Evolutionary conservation across 805 yeast species (phyloP).

Genomic region (Saturnispora diversa): DNA sequence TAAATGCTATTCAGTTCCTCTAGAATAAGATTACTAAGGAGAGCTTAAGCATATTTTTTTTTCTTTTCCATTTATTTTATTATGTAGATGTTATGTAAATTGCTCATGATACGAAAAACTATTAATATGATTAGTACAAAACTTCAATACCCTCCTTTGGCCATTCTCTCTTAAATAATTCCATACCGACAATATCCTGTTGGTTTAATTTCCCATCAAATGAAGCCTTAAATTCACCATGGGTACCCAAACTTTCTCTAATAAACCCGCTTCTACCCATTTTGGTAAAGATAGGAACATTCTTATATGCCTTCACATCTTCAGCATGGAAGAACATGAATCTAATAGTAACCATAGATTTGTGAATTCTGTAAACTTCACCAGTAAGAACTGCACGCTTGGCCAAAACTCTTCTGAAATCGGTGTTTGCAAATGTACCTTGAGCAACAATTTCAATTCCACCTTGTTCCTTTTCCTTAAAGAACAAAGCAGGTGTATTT

Average conservation of each 20-base stretch:
- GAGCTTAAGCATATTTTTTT: not conserved
- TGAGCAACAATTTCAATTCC: slow-evolving; percentile 59
- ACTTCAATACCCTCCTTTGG: slow-evolving; percentile 38
- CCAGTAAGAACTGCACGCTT: slow-evolving; percentile 89
- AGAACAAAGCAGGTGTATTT: slow-evolving; percentile 76
- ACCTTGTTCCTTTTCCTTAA: slow-evolving; percentile 47
- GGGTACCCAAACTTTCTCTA: slow-evolving; percentile 94
- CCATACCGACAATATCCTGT: slow-evolving; percentile 91
- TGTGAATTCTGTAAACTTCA: slow-evolving; percentile 91
- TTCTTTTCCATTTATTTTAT: not conserved
- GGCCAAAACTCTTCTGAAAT: slow-evolving; percentile 75
- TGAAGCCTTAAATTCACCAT: slow-evolving; percentile 94
- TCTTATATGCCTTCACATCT: slow-evolving; percentile 83
- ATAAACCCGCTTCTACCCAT: slow-evolving; percentile 91
- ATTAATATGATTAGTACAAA: not conserved
- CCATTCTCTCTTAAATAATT: slow-evolving; percentile 90
- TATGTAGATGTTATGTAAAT: no score
- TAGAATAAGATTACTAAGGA: not conserved
- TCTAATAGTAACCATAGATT: slow-evolving; percentile 81
- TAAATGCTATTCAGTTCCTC: not conserved
- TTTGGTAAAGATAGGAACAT: slow-evolving; percentile 87
- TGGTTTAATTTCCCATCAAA: slow-evolving; percentile 86
- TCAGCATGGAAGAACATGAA: slow-evolving; percentile 94
- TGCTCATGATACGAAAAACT: no score
- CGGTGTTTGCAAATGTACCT: slow-evolving; percentile 83